Evolutionary conservation across 2,329 filamentous ascomycete genomes (phyloP).

Genomic region (Erysiphe pulchra): DNA sequence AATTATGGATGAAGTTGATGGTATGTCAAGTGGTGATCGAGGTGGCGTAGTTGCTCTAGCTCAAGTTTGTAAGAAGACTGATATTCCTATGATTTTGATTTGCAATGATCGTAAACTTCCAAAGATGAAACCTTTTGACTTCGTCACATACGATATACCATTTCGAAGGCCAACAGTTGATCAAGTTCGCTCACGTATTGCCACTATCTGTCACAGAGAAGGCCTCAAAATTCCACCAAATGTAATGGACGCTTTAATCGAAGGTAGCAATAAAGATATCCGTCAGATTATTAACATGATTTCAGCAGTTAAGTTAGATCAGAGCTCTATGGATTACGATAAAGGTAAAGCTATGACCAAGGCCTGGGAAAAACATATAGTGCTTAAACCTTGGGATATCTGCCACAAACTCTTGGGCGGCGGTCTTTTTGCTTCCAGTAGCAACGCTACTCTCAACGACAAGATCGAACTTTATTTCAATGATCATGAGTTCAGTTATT

Average conservation of each 20-base stretch:
- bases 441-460: slow-evolving; percentile 75
- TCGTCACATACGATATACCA: slow-evolving; percentile 56
- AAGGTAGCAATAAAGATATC: slow-evolving; percentile 87
- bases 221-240: slow-evolving; percentile 59
- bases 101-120: slow-evolving; percentile 83
- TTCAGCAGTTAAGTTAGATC: slow-evolving; percentile 74
- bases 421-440: slow-evolving; percentile 60
- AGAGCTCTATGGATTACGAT: slow-evolving; percentile 54
- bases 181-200: slow-evolving; percentile 73
- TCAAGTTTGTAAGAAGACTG: slow-evolving; percentile 82
- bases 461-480: slow-evolving; percentile 99
- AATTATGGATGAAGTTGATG: slow-evolving; percentile 98
- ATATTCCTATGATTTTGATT: slow-evolving; percentile 86
- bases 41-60: slow-evolving; percentile 87
- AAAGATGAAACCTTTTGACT: slow-evolving; percentile 97
- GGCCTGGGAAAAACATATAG: slow-evolving; percentile 91
- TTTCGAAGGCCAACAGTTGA: slow-evolving; percentile 80
- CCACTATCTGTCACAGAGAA: slow-evolving; percentile 86
- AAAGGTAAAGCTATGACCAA: slow-evolving; percentile 86
- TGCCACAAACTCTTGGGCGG: slow-evolving; percentile 75
- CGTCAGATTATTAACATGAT: slow-evolving; percentile 98
- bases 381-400: slow-evolving; percentile 96
- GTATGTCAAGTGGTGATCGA: slow-evolving; percentile 91
- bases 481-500: slow-evolving; percentile 86
- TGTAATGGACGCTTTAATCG: slow-evolving; percentile 80